These are phyloP conservation scores for Nelumbo lutea DNA, from an alignment of 164 flowering plant genomes.

Conservation along the genomic window DNA sequence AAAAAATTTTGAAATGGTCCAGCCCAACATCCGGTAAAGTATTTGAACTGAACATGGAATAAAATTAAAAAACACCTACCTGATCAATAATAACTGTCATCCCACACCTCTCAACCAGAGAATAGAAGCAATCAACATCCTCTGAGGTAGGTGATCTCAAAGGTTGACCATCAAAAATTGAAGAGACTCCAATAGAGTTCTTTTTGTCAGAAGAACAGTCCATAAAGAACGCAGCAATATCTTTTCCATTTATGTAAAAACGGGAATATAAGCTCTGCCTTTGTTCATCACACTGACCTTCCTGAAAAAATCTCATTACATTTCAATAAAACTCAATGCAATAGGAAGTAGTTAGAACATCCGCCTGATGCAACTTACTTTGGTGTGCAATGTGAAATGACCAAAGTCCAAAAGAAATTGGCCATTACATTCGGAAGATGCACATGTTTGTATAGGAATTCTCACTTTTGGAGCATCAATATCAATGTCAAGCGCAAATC, in stretches of 20 bases:
- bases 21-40: neutral
- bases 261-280: constrained; percentile 77
- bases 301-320: constrained; percentile 37
- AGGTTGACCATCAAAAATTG: constrained; percentile 21
- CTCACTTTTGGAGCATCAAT: constrained; percentile 97
- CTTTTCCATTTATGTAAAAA: constrained; percentile 86
- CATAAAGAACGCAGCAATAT: constrained; percentile 83
- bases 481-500: constrained; percentile 94
- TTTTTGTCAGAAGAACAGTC: constrained; percentile 45
- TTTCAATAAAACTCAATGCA: constrained; percentile 6
- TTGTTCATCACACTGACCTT: constrained; percentile 49
- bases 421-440: constrained; percentile 45
- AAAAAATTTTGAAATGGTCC: neutral
- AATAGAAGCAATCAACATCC: constrained; percentile 38
- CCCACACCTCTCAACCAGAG: constrained; percentile 88
- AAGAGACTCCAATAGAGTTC: constrained; percentile 29
- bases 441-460: constrained; percentile 56
- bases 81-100: constrained; percentile 88
- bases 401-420: constrained; percentile 96
- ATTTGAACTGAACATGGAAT: neutral
- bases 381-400: constrained; percentile 82
- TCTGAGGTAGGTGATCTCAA: constrained; percentile 23
- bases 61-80: constrained; percentile 34
- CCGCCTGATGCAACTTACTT: constrained; percentile 36
- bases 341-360: neutral